A percentile compares a stretch with the other conserved stretches of the same genome.
These are phyloP conservation scores for Lachnellula hyalina DNA, from an alignment of 2,329 filamentous ascomycete genomes.

Conservation along the genomic window DNA sequence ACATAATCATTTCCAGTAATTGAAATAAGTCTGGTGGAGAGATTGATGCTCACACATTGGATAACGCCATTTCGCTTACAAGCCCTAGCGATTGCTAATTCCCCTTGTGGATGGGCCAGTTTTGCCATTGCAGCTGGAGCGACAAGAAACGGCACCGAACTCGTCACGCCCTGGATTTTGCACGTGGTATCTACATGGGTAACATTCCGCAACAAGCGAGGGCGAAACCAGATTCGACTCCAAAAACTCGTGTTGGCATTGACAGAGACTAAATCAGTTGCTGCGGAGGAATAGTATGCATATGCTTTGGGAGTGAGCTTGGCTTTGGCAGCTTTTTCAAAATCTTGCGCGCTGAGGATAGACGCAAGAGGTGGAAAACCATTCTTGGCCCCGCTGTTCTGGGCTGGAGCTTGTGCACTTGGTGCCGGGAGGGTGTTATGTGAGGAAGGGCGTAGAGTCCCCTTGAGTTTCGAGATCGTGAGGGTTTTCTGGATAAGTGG, in stretches of 20 bases:
- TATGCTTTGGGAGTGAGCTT: conserved; percentile 54
- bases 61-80: conserved; percentile 45
- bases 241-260: conserved; percentile 49
- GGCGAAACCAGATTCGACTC: conserved; percentile 50
- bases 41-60: conserved; percentile 45
- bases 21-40: too few species aligned
- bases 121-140: conserved; percentile 58
- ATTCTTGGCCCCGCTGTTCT: not conserved
- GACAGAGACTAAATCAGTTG: conserved; percentile 60
- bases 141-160: conserved; percentile 53
- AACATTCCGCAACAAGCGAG: conserved; percentile 51
- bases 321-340: conserved; percentile 48
- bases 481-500: not conserved
- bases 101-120: conserved; percentile 57
- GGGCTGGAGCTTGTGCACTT: conserved; percentile 44
- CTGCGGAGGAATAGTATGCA: conserved; percentile 60
- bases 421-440: conserved; percentile 24
- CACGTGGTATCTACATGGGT: conserved; percentile 42
- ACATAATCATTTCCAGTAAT: too few species aligned
- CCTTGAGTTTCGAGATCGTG: not conserved
- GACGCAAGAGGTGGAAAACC: conserved; percentile 35
- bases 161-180: conserved; percentile 46
- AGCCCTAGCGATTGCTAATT: conserved; percentile 49
- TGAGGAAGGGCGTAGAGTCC: not conserved
- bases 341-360: conserved; percentile 44